Base-by-base conservation (phyloP, 1,284 basidiomycete genomes). In the Cutaneotrichosporon sp. region DNA sequence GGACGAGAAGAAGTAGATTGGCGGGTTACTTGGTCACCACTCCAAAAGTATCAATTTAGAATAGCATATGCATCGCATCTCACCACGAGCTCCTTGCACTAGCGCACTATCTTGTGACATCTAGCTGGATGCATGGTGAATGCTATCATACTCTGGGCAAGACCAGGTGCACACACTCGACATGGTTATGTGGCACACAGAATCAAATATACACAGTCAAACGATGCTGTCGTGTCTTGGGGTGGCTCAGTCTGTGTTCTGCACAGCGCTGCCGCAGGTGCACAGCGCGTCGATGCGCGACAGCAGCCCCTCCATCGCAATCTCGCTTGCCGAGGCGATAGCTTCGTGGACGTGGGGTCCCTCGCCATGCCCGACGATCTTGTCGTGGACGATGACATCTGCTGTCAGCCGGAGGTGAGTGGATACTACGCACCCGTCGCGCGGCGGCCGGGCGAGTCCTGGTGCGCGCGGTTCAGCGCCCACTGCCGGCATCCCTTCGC, bases 1-100 rank as follows among this genome's bases (percentile, higher is more conserved):
- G 38, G 31, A 56, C n/a, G 60, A 56, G 56, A 49, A 60, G 20
- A 38, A 53, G 51, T 49, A 27, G 25, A n/a, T n/a, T 29, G 6
- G 25, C 7, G 18, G 38, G 5, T 18, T 42, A 18, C n/a, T 42
- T n/a, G 38, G 2, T 14, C 38, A 42, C 38, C 38, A 42, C 38
- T 42, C 38, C 18, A 42, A 42, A 42, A n/a, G 18, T 42, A 42
- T 29, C 29, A 29, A 29, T 9, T 9, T 42, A 42, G 34, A 36
- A 36, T 18, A 42, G 18, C 38, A 42, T n/a, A 42, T 42, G 38
- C 38, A 42, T 42, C 18, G 38, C 38, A 42, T 42, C 38, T 42
- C 11, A 42, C 38, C 38, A n/a, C n/a, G n/a, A n/a, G n/a, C n/a
- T n/a, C n/a, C n/a, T n/a, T n/a, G n/a, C n/a, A n/a, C n/a, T n/a